Base-by-base conservation (phyloP, 495 filamentous ascomycete genomes). In the Astrocystis sublimbata region DNA sequence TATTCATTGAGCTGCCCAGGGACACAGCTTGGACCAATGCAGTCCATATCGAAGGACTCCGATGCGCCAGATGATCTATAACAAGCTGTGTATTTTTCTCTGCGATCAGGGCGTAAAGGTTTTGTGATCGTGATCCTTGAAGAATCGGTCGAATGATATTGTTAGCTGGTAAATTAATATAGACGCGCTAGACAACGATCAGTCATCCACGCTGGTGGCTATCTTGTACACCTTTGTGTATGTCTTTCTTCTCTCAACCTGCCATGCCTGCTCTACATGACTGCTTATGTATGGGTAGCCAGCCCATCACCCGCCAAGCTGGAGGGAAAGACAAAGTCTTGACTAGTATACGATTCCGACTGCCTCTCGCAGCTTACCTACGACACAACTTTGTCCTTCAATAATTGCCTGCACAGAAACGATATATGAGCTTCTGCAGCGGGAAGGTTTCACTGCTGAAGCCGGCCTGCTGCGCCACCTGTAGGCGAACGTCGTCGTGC, bases 271-370 rank as follows among this genome's bases (percentile, higher is more conserved):
- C 24, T 19, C 17, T 23, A 52, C 36, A 8, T 36, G 49, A 23
- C 36, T 9, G 31, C 49, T 23, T 6, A 23, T 12, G 28, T 6
- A 51, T 31, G 17, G 30, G 35, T 51, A 4, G 26, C n/a, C 40
- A 4, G 26, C n/a, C 40, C 35, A 17, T 57, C 4, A 42, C 4
- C 13, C 36, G 17, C 24, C n/a, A n/a, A 56, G 7, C n/a, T 0
- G 43, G 8, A 23, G 3, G 2, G 3, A 12, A 42, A 40, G 33
- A 23, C 19, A 28, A 12, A 15, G 33, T 35, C 43, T 57, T 45
- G 54, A 28, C 54, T 12, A 26, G 12, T 35, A 57, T 57, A 57
- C 54, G 54, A 57, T 21, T 9, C 5, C 10, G 13, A 24, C 31
- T 54, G n/a, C n/a, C n/a, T n/a, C n/a, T 54, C 26, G 5, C 30